Base-by-base conservation (phyloP, 495 filamentous ascomycete species). In the Penicillium roqueforti region DNA sequence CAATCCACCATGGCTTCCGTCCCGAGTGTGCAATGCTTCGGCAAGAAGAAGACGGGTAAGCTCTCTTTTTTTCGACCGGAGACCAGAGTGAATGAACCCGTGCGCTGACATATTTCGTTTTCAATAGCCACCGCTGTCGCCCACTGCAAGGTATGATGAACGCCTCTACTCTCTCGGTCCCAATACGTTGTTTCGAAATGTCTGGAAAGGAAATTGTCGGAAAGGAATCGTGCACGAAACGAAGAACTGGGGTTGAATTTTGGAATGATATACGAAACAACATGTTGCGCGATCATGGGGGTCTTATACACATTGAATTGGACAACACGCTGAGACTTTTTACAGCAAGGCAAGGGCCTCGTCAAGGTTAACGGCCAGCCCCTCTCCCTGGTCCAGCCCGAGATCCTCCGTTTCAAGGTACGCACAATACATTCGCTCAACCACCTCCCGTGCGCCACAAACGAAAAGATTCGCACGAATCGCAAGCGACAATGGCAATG, bases 351-450 rank as follows among this genome's bases (percentile, higher is more conserved):
- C 68, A 89, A 88, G 73, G 93, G 93, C 75, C 87, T 98, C 66
- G 81, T 98, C 79, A 95, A 92, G 83, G 93, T 97, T 72, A 98
- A 98, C 82, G 93, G 93, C 76, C 87, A 90, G 77, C 93, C 93
- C 61, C 83, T 98, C 68, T 82, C 81, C 63, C 89, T 97, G 65
- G 88, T 95, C 63, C 86, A 96, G 80, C 90, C 93, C 60, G 89
- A 96, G 80, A 87, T 96, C 76, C 88, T 98, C 69, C 87, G 93
- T 72, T 96, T 95, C 83, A 98, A 97, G 84, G 84, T 87, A 81
- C 62, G 60, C 45, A 57, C 45, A 36, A 36, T 36, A 37, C 16
- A 20, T 23, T 26, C 57, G 19, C 55, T 20, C 20, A 25, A 45
- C 25, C 46, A 47, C 55, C 51, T 52, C 5, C 44, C 49, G 47